These are phyloP conservation scores for Straminergon stramineum DNA, from an alignment of 225 moss, liverwort and hornwort species.

Conservation along the genomic window DNA sequence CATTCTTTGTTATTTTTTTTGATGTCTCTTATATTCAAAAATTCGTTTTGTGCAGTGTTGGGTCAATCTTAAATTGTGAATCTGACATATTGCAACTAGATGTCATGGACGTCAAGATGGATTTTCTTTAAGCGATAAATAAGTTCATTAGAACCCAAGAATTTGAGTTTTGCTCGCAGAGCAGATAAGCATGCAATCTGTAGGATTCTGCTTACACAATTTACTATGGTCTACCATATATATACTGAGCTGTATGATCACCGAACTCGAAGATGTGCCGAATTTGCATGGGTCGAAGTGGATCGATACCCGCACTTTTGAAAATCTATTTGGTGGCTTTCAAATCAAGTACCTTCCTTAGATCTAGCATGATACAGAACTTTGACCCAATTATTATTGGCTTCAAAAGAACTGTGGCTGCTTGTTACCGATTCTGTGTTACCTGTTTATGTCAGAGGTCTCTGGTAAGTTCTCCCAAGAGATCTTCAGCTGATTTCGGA, in stretches of 20 bases:
- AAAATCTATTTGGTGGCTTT: background rate
- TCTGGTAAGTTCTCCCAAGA: background rate
- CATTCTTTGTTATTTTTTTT: background rate
- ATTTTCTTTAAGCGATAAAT: constrained; percentile 38
- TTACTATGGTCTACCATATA: background rate
- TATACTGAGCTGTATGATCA: background rate
- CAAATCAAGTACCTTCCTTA: background rate
- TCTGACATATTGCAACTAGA: constrained; percentile 91
- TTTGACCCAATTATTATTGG: background rate
- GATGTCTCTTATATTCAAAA: background rate
- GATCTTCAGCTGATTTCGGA: background rate
- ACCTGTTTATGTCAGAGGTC: background rate
- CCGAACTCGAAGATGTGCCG: background rate
- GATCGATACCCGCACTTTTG: background rate
- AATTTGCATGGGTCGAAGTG: background rate
- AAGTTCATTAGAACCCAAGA: background rate
- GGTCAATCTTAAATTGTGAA: constrained; percentile 70
- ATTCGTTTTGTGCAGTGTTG: constrained; percentile 58
- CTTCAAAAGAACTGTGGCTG: background rate
- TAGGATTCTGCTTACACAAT: background rate
- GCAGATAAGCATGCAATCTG: background rate
- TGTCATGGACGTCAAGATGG: constrained; percentile 98
- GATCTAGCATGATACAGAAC: background rate
- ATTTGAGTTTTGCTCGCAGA: background rate
- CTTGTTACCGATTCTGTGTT: background rate